These are phyloP conservation scores for Hypoxylon rubiginosum DNA, from an alignment of 2,329 filamentous ascomycete genomes.

Conservation along the genomic window DNA sequence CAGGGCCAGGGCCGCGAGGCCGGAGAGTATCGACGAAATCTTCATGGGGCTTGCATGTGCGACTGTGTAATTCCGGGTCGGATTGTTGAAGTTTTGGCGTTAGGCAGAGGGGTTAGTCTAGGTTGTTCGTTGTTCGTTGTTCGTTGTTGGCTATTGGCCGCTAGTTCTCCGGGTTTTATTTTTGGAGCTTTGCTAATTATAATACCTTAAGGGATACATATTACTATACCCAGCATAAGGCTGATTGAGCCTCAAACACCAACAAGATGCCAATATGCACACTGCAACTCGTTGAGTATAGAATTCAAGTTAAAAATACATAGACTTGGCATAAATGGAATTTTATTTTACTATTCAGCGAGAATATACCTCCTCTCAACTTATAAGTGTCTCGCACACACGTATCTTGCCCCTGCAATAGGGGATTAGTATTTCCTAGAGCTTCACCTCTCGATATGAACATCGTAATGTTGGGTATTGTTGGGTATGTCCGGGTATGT, in stretches of 20 bases:
- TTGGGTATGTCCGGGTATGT: conserved; percentile 31
- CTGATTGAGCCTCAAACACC: conserved; percentile 35
- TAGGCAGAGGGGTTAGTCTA: conserved; percentile 13
- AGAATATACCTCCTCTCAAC: not conserved
- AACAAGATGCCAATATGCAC: not conserved
- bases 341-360: conserved; percentile 9
- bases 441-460: conserved; percentile 25
- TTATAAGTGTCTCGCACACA: not conserved
- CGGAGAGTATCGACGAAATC: conserved; percentile 56
- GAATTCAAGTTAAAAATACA: not conserved
- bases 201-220: not conserved
- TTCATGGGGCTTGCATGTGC: conserved; percentile 56
- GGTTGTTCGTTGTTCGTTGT: not conserved
- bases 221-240: conserved; percentile 13
- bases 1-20: conserved; percentile 57
- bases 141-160: conserved; percentile 8
- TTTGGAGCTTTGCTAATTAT: conserved; percentile 12
- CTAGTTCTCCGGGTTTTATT: conserved; percentile 34
- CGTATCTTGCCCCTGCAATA: not conserved
- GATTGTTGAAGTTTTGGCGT: conserved; percentile 1
- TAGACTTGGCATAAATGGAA: not conserved
- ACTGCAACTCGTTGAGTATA: not conserved
- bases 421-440: conserved; percentile 8
- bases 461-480: conserved; percentile 23
- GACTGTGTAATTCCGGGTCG: not conserved